A percentile compares a stretch with the other conserved stretches of the same genome.
These are phyloP conservation scores for Rheum nobile DNA, from an alignment of 148 eudicot genomes.

Conservation along the genomic window DNA sequence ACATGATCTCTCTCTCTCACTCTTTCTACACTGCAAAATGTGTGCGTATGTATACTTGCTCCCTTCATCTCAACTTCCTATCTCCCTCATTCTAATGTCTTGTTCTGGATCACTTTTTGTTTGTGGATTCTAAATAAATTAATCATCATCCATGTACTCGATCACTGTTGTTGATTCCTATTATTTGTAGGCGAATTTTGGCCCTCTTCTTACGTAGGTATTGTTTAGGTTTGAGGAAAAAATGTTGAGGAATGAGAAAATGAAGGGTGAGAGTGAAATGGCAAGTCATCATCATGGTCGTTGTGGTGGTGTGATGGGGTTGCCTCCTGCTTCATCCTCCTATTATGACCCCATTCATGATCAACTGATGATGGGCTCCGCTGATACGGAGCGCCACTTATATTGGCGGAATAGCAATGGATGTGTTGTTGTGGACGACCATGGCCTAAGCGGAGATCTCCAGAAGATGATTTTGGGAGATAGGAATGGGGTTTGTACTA, in stretches of 20 bases:
- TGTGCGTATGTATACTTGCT: conserved; percentile 14
- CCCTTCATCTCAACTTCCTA: conserved; percentile 7
- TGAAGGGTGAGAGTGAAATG: conserved; percentile 25
- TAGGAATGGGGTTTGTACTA: conserved; percentile 14
- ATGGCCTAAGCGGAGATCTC: conserved; percentile 27
- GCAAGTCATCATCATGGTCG: conserved; percentile 18
- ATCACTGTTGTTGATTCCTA: neutral
- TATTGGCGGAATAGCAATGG: conserved; percentile 11
- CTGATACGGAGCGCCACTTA: conserved; percentile 22
- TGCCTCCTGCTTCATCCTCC: conserved; percentile 12
- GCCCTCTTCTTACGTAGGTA: neutral
- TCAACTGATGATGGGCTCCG: too few relatives aligned
- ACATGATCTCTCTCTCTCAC: too few relatives aligned
- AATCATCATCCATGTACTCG: neutral
- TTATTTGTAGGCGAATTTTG: too few relatives aligned
- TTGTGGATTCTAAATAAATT: too few relatives aligned
- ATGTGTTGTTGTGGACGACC: conserved; percentile 17
- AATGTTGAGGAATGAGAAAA: conserved; percentile 21
- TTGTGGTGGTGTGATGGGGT: neutral
- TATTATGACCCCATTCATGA: too few relatives aligned
- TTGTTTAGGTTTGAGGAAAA: too few relatives aligned
- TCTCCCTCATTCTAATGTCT: conserved; percentile 43
- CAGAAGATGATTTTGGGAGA: conserved; percentile 26
- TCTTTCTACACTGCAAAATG: neutral
- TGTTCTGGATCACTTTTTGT: conserved; percentile 12